Evolutionary conservation across 805 yeast species (phyloP), one percentile per base, ranked within the genome.

Genomic region (Starmera dryadoides): DNA sequence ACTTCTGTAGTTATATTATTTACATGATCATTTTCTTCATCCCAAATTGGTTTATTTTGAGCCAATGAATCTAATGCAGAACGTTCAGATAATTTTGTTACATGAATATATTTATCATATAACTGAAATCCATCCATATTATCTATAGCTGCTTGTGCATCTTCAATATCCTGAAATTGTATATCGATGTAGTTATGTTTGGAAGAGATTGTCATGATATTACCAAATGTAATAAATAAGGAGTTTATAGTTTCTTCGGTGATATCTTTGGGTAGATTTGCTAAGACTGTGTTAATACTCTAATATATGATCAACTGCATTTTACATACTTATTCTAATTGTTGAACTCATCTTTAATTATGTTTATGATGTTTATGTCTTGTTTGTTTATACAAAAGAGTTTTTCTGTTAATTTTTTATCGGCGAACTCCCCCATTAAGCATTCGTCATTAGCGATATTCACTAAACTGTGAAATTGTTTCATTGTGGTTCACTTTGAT

Each of bases 101-200:
- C 53, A 26, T 51, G 53, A 4, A 54, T 19, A 25, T 45, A 49
- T 16, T 36, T 34, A 6, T 39, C 55, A 21, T 16, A 37, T 19
- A 49, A 26, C 32, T 44, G 30, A 26, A 33, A 52, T 4, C 58
- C 58, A 6, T 36, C 39, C 50, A 54, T 47, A 39, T 54, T 54
- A 6, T 46, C 55, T 3, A 52, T 32, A 0, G 57, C 53, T 3
- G 49, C 48, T 14, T 44, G 36, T 2, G 54, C 40, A 30, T 54
- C 58, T 7, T 37, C 42, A 3, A 48, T 49, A 10, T 51, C 56
- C 33, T 52, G 55, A 31, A 42, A 54, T 26, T 48, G 50, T 5
- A 54, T 29, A 30, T 54, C 57, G 3, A 48, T 29, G 33, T 40
- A 36, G 22, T 36, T 31, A 15, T 39, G 38, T 14, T 36, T n/a